Percentiles rank a stretch among this genome's conserved stretches.
These are phyloP conservation scores for Salvia rosmarinus DNA, from an alignment of 257 asterid genomes.

Conservation along the genomic window DNA sequence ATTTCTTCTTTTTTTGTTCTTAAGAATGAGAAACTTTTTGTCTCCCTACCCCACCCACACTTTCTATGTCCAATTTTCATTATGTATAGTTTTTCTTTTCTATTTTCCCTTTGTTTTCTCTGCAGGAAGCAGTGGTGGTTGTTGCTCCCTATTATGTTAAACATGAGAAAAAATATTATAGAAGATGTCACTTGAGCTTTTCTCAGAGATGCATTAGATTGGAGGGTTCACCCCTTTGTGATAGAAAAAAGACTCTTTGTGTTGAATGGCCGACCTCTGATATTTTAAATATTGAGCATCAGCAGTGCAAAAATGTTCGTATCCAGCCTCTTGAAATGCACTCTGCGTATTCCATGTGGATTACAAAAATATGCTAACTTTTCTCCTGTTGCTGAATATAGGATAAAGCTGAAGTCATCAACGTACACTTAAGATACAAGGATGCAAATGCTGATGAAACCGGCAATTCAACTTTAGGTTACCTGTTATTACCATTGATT, in stretches of 20 bases:
- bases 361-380: not conserved
- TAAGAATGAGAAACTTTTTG: not conserved
- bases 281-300: constrained; percentile 50
- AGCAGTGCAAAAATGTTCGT: constrained; percentile 64
- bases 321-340: constrained; percentile 32
- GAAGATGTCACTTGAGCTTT: constrained; percentile 55
- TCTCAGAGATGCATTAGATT: constrained; percentile 57
- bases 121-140: constrained; percentile 66
- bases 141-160: constrained; percentile 58
- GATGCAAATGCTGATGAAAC: constrained; percentile 40
- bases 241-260: constrained; percentile 35
- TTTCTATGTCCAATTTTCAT: constrained; percentile 18
- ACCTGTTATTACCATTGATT: constrained; percentile 10
- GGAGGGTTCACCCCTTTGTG: constrained; percentile 45
- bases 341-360: constrained; percentile 7
- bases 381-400: constrained; percentile 35
- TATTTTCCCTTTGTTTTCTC: not conserved
- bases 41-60: not conserved
- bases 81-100: constrained; percentile 11
- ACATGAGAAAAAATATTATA: constrained; percentile 45
- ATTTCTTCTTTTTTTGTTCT: constrained; percentile 21
- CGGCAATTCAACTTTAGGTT: constrained; percentile 47
- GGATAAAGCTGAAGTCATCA: constrained; percentile 58
- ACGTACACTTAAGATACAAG: constrained; percentile 42
- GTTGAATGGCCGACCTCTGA: constrained; percentile 55